phyloP scores from a whole-genome alignment of 2,329 filamentous ascomycete genomes.

The Nothopassalora personata region DNA sequence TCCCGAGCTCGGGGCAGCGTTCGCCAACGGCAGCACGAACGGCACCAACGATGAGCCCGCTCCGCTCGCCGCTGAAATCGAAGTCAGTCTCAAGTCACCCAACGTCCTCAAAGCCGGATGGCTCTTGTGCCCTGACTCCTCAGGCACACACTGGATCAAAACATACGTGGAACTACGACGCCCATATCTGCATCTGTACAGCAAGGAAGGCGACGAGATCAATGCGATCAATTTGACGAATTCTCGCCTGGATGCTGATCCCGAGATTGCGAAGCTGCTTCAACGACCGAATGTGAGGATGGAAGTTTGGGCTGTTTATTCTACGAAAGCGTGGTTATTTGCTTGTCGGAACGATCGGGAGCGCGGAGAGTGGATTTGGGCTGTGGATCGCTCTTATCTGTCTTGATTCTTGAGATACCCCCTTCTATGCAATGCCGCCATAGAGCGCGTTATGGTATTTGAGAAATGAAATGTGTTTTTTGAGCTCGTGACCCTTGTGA shows the following conservation, averaged over 20 bases:
- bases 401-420: constrained; percentile 3
- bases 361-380: constrained; percentile 95
- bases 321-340: constrained; percentile 91
- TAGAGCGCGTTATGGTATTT: too few species aligned
- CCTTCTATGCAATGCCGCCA: neutral
- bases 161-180: constrained; percentile 87
- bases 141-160: constrained; percentile 79
- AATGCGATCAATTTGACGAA: constrained; percentile 84
- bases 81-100: constrained; percentile 70
- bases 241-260: constrained; percentile 85
- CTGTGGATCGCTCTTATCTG: constrained; percentile 74
- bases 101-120: constrained; percentile 76
- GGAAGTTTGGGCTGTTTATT: constrained; percentile 85
- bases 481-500: too few species aligned
- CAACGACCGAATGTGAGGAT: constrained; percentile 31
- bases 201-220: constrained; percentile 81
- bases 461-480: too few species aligned
- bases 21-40: constrained; percentile 29
- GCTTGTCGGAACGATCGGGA: constrained; percentile 82
- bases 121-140: constrained; percentile 70
- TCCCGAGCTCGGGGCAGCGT: constrained; percentile 56
- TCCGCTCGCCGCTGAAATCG: constrained; percentile 70
- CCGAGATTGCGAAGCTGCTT: constrained; percentile 76
- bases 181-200: constrained; percentile 89
- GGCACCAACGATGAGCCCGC: constrained; percentile 42